Conservation (phyloP, 2,329 filamentous ascomycete species). For the Aspergillus pseudotamarii region DNA sequence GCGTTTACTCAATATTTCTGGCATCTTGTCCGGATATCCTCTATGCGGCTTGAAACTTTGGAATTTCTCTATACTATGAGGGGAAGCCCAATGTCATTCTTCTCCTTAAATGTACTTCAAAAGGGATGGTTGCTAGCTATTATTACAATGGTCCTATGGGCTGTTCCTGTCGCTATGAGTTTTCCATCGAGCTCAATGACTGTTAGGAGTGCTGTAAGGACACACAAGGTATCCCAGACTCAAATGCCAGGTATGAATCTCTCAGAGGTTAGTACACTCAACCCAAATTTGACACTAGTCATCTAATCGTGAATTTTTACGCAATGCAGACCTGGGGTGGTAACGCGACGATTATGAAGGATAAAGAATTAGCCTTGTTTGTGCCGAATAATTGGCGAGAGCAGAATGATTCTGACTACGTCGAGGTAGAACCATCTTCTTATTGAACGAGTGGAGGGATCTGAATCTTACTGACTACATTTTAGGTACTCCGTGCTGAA, state of each 20-base stretch:
- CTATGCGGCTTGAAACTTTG: neutral
- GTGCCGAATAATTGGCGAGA: neutral
- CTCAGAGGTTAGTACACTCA: neutral
- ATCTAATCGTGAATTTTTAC: neutral
- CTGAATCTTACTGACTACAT: rapidly evolving
- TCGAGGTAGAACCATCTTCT: neutral
- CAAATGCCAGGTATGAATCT: neutral
- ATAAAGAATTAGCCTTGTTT: neutral
- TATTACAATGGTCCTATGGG: neutral
- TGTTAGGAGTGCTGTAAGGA: neutral
- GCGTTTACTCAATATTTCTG: neutral
- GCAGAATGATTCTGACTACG: neutral
- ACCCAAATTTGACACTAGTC: neutral
- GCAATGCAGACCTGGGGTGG: neutral
- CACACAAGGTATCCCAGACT: rapidly evolving
- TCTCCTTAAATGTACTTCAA: neutral
- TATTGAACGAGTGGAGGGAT: too few species aligned
- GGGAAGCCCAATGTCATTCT: neutral
- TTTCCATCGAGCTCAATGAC: neutral
- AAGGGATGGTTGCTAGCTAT: neutral
- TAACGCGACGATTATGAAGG: neutral
- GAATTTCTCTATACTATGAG: neutral
- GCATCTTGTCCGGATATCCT: neutral
- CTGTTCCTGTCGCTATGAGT: neutral
- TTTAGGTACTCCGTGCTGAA: neutral